Evolutionary conservation across 495 filamentous ascomycete species (phyloP), one percentile per base, ranked within the genome.

Genomic region (Platismatia glauca): DNA sequence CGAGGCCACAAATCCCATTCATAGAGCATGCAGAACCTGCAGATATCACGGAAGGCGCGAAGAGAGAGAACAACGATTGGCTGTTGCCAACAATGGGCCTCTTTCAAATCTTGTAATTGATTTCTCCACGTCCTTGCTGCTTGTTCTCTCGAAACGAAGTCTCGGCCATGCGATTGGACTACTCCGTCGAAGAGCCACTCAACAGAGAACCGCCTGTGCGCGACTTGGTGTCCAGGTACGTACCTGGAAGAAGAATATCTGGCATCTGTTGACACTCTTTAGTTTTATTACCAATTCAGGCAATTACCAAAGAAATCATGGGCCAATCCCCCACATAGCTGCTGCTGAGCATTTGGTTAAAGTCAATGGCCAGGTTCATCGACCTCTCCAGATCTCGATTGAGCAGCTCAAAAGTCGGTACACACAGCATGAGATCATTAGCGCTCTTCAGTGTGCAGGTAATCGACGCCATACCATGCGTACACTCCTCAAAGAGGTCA

Each of bases 401-500:
- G 44, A 68, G 39, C 68, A 82, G 22, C 73, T 84, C 8, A 68
- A 67, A 18, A 72, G 73, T 6, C 70, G 79, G 15, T 82, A 80
- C 59, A 69, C 69, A 13, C 84, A 85, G 59, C 76, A 85, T 57
- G 72, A 76, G 58, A 77, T 87, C 12, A 72, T 79, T 8, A 79
- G 78, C 61, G 80, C 82, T 22, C 73, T 87, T 0, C 81, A 85
- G 72, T 87, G 84, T 57, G 84, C 84, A 20, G 84, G 84, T 29
- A 86, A 87, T 64, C 73, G 84, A 8, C 79, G 84, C 3, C 83
- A 85, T 63, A 83, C 82, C 27, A 86, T 86, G 84, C 80, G 84
- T 24, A 85, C 81, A 0, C 68, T 79, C 55, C 67, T 86, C 7
- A 81, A 81, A 64, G 84, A 86, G 68, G 83, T 85, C 33, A 69